phyloP scores from a whole-genome alignment of 208 protist species.

The Crithidia brevicula region DNA sequence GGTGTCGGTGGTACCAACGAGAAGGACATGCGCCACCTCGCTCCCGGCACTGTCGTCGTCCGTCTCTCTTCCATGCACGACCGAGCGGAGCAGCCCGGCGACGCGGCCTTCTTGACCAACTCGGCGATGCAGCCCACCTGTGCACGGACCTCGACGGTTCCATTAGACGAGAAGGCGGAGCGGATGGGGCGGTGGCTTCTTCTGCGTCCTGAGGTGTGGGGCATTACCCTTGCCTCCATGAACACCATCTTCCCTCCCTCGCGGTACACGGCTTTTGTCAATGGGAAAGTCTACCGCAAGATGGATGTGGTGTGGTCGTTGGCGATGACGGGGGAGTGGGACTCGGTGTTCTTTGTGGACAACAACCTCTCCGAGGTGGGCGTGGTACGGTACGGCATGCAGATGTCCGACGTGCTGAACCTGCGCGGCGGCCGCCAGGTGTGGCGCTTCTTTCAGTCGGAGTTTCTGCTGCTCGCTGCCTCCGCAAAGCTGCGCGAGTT shows the following conservation, averaged over 20 bases:
- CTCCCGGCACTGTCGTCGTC: slow-evolving; percentile 47
- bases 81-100: slow-evolving; percentile 37
- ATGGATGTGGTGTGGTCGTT: slow-evolving; percentile 89
- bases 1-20: slow-evolving; percentile 4
- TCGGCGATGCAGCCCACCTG: slow-evolving; percentile 21
- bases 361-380: slow-evolving; percentile 87
- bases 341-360: slow-evolving; percentile 87
- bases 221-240: slow-evolving; percentile 75
- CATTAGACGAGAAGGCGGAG: slow-evolving; percentile 37
- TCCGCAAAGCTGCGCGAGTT: slow-evolving; percentile 53
- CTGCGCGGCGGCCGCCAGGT: slow-evolving; percentile 42
- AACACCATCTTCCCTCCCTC: slow-evolving; percentile 69
- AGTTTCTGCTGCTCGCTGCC: slow-evolving; percentile 61
- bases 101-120: slow-evolving; percentile 43
- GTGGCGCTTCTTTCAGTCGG: slow-evolving; percentile 64
- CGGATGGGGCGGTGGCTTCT: slow-evolving; percentile 69
- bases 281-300: slow-evolving; percentile 77
- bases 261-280: slow-evolving; percentile 68
- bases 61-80: slow-evolving; percentile 55
- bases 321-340: slow-evolving; percentile 72
- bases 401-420: slow-evolving; percentile 55
- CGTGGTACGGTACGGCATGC: slow-evolving; percentile 63
- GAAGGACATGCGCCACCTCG: slow-evolving; percentile 30
- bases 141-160: slow-evolving; percentile 17
- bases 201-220: slow-evolving; percentile 72